phyloP scores from a whole-genome alignment of 2,329 filamentous ascomycete genomes.

The Arthrinium phaeospermum region DNA sequence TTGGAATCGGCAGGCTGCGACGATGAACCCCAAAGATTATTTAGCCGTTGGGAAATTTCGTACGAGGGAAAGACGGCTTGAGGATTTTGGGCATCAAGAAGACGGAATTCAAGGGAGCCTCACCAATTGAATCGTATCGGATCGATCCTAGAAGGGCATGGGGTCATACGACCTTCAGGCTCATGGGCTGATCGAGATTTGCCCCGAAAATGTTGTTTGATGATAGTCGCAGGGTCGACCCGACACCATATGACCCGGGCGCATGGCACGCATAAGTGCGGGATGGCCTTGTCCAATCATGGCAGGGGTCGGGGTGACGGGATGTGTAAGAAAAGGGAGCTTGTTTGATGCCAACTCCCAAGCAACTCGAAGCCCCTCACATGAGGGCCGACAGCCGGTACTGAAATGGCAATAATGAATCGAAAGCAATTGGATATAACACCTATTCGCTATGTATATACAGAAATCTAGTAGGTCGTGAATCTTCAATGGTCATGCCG shows the following conservation, averaged over 20 bases:
- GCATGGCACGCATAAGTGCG: background rate
- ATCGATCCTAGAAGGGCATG: background rate
- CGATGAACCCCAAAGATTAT: background rate
- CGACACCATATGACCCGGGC: background rate
- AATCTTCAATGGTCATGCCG: background rate
- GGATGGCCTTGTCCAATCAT: background rate
- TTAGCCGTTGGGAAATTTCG: background rate
- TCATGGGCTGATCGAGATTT: background rate
- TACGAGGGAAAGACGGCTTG: background rate
- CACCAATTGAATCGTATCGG: background rate
- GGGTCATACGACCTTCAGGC: background rate
- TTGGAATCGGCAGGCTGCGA: slow-evolving; percentile 9
- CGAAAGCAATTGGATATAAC: slow-evolving; percentile 8
- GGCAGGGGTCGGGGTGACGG: background rate
- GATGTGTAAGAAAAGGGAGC: background rate
- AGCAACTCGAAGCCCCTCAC: background rate
- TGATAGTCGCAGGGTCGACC: background rate
- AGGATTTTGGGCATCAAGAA: background rate
- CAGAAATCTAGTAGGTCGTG: slow-evolving; percentile 1
- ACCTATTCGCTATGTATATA: slow-evolving; percentile 15
- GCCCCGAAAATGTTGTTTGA: background rate
- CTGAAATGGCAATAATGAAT: too few species aligned
- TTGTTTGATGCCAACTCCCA: background rate
- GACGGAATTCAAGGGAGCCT: background rate
- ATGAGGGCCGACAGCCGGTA: background rate